phyloP scores from a whole-genome alignment of 2,329 filamentous ascomycete genomes.

The Diaporthe australafricana region DNA sequence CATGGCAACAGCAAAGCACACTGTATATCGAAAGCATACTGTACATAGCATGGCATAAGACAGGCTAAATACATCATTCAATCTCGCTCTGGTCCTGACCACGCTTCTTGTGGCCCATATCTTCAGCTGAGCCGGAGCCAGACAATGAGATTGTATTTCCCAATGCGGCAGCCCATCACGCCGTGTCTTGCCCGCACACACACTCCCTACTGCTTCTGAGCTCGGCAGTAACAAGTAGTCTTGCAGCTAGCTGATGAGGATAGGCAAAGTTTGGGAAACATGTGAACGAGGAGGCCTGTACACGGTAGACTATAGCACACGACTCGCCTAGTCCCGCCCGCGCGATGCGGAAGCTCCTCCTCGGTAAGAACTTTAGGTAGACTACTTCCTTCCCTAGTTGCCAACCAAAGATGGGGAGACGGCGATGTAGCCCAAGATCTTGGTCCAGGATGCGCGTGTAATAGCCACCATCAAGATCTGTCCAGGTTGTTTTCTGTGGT shows the following conservation, averaged over 20 bases:
- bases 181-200: not conserved
- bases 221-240: not conserved
- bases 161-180: constrained; percentile 9
- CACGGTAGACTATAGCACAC: not conserved
- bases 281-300: constrained; percentile 6
- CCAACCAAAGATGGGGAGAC: constrained; percentile 13
- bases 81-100: constrained; percentile 1
- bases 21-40: not conserved
- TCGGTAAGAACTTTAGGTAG: not conserved
- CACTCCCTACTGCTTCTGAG: not conserved
- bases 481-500: constrained; percentile 12
- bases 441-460: not conserved
- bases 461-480: constrained; percentile 3
- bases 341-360: not conserved
- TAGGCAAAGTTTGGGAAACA: not conserved
- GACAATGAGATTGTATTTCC: constrained; percentile 31
- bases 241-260: not conserved
- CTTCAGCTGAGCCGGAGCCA: constrained; percentile 13
- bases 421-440: constrained; percentile 17
- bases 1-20: not conserved
- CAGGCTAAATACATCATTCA: not conserved
- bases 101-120: not conserved
- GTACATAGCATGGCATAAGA: constrained; percentile 15
- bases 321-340: not conserved
- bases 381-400: not conserved